Evolutionary conservation across 306 rosid genomes (phyloP).

Genomic region (Lupinus albus): DNA sequence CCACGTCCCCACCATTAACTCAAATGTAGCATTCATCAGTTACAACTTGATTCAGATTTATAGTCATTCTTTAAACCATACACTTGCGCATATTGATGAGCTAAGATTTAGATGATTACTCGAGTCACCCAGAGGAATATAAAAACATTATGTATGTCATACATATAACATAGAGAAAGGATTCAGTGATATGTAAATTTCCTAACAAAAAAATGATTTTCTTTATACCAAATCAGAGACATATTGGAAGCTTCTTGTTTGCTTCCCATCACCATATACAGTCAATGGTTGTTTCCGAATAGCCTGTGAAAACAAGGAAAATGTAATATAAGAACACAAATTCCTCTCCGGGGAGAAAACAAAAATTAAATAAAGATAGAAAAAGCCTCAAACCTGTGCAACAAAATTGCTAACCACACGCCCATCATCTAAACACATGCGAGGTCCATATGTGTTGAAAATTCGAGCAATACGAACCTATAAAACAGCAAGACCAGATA

Average conservation of each 20-base stretch:
- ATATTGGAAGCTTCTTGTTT: constrained; percentile 96
- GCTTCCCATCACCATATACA: constrained; percentile 96
- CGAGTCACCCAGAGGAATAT: background rate
- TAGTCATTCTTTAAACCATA: constrained; percentile 17
- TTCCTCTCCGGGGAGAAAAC: background rate
- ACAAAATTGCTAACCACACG: constrained; percentile 99
- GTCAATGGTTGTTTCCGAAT: constrained; percentile 91
- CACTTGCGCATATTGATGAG: background rate
- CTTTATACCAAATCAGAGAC: constrained; percentile 89
- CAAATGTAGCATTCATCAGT: constrained; percentile 9
- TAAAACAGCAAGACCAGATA: constrained; percentile 38
- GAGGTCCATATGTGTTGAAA: constrained; percentile 92
- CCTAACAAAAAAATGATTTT: background rate
- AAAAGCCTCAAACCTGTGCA: constrained; percentile 70
- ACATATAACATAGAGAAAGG: constrained; percentile 9
- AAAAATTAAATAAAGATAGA: background rate
- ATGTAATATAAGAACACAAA: constrained; percentile 15
- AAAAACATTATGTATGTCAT: background rate
- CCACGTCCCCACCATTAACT: constrained; percentile 6
- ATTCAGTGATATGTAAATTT: constrained; percentile 12
- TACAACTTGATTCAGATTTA: constrained; percentile 30
- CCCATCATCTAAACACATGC: constrained; percentile 98
- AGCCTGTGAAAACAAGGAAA: constrained; percentile 55
- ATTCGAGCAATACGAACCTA: constrained; percentile 98
- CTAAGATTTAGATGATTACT: constrained; percentile 3